These are phyloP conservation scores for Circinella minor DNA, from an alignment of 371 early-diverging fungal genomes.

Conservation along the genomic window DNA sequence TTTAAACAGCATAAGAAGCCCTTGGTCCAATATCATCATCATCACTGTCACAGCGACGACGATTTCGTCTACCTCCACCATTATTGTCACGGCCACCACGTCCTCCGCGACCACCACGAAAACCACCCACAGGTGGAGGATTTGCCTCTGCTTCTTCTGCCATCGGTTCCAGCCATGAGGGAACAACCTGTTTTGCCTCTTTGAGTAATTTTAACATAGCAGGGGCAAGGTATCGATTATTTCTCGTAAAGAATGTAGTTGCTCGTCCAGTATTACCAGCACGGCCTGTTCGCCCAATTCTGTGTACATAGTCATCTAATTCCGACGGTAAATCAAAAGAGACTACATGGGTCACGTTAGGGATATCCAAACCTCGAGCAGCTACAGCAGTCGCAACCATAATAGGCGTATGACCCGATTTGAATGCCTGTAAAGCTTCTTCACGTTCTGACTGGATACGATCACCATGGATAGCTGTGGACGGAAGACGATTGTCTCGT, in stretches of 20 bases:
- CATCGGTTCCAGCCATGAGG: conserved; percentile 69
- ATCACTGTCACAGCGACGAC: conserved; percentile 15
- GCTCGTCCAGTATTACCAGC: conserved; percentile 94
- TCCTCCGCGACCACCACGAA: conserved; percentile 48
- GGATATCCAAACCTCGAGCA: conserved; percentile 96
- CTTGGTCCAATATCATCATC: conserved; percentile 28
- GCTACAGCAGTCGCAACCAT: conserved; percentile 99
- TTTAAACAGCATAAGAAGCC: not conserved
- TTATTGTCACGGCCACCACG: conserved; percentile 24
- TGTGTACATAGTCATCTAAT: conserved; percentile 95
- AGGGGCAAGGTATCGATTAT: conserved; percentile 84
- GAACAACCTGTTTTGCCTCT: conserved; percentile 53
- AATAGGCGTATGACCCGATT: conserved; percentile 86
- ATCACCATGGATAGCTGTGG: conserved; percentile 97
- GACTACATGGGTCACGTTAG: conserved; percentile 89
- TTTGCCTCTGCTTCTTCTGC: conserved; percentile 19
- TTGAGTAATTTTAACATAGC: conserved; percentile 76
- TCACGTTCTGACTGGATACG: conserved; percentile 97
- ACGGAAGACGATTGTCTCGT: conserved; percentile 69
- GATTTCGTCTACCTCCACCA: conserved; percentile 13
- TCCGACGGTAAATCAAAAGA: conserved; percentile 95
- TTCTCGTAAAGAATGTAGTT: conserved; percentile 94
- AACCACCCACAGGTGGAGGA: conserved; percentile 16
- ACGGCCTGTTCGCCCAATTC: conserved; percentile 95
- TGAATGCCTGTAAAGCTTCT: conserved; percentile 87